These are phyloP conservation scores for Coffea eugenioides DNA, from an alignment of 257 asterid species.

Conservation along the genomic window DNA sequence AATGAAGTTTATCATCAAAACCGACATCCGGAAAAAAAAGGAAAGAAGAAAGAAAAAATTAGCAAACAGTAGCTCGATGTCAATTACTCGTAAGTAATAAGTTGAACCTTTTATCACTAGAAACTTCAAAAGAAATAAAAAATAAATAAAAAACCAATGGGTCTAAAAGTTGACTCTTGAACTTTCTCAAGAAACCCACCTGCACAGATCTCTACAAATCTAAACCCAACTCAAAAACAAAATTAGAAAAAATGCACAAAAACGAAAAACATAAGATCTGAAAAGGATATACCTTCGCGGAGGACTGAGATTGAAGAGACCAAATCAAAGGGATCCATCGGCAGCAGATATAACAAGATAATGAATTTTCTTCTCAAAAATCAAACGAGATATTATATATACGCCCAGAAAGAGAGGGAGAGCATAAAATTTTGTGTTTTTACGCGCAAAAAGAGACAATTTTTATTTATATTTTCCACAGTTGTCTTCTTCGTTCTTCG, in stretches of 20 bases:
- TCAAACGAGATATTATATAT: constrained; percentile 18
- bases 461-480: constrained; percentile 11
- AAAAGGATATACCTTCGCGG: constrained; percentile 51
- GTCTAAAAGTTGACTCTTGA: constrained; percentile 14
- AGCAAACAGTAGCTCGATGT: background rate
- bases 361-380: constrained; percentile 24
- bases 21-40: background rate
- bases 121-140: background rate
- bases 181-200: constrained; percentile 26
- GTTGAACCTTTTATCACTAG: background rate
- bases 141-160: background rate
- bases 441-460: constrained; percentile 24
- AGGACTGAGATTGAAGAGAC: constrained; percentile 46
- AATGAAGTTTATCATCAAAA: background rate
- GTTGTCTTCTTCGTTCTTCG: constrained; percentile 4
- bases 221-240: constrained; percentile 16
- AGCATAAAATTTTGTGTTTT: background rate
- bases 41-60: background rate
- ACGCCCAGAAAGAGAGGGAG: background rate
- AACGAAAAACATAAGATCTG: constrained; percentile 30
- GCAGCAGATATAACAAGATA: constrained; percentile 21
- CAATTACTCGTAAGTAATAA: background rate
- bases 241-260: background rate
- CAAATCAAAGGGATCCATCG: constrained; percentile 54
- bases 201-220: constrained; percentile 46